Conservation (phyloP, 768 basidiomycete genomes). For the Gyrodon lividus region DNA sequence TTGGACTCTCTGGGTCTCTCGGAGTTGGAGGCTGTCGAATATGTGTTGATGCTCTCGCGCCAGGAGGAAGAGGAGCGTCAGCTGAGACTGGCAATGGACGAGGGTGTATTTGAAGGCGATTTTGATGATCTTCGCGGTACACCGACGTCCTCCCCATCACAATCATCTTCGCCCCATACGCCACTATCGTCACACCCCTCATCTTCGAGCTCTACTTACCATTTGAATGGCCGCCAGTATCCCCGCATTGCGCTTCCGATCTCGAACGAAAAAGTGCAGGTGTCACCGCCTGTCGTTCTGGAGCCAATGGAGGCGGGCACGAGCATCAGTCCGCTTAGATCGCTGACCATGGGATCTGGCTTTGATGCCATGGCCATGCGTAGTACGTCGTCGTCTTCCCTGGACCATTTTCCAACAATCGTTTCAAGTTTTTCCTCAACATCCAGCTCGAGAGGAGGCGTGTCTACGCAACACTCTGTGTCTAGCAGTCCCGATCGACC, state of each 20-base stretch:
- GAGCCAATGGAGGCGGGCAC: conserved; percentile 59
- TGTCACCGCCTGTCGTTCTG: conserved; percentile 47
- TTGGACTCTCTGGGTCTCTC: conserved; percentile 66
- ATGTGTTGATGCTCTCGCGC: conserved; percentile 80
- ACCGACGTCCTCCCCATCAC: conserved; percentile 17
- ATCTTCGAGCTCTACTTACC: conserved; percentile 21
- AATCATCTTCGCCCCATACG: conserved; percentile 5
- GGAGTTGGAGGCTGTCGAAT: conserved; percentile 75
- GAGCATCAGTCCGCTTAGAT: conserved; percentile 29
- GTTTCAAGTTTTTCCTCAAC: conserved; percentile 30
- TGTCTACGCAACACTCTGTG: conserved; percentile 10
- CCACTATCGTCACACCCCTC: conserved; percentile 12
- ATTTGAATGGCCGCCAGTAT: conserved; percentile 26
- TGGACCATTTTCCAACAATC: conserved; percentile 35
- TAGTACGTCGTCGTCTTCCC: conserved; percentile 21
- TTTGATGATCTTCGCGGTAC: conserved; percentile 23
- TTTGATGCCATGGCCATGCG: conserved; percentile 10
- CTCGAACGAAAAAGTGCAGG: conserved; percentile 54
- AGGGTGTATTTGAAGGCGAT: conserved; percentile 58
- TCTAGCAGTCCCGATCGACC: conserved; percentile 12
- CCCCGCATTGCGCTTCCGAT: conserved; percentile 24
- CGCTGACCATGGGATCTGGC: conserved; percentile 7
- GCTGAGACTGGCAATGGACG: conserved; percentile 33
- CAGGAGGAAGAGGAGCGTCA: conserved; percentile 53
- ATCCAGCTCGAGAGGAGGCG: conserved; percentile 20